Conservation (phyloP, 352 stramenopile species). For the Globisporangium acanthophoron region DNA sequence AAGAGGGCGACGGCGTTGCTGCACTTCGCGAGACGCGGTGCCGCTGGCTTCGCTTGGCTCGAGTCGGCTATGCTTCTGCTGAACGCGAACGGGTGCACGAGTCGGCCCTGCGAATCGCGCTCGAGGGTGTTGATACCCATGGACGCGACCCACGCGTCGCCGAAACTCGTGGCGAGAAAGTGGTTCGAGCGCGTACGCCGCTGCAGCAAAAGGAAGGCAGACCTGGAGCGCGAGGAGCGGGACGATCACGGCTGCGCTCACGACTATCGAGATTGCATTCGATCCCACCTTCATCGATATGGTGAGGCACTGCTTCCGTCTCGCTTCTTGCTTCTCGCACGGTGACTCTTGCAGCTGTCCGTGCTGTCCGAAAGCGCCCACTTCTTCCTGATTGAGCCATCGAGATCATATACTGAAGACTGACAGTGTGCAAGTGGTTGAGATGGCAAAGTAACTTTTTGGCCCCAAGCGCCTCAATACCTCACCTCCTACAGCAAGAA, state of each 20-base stretch:
- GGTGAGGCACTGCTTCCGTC: background rate
- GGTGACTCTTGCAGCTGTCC: too few species aligned
- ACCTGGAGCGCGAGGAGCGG: too few species aligned
- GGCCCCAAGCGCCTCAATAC: too few species aligned
- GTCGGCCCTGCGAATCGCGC: constrained; percentile 21
- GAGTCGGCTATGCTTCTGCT: background rate
- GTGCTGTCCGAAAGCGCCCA: too few species aligned
- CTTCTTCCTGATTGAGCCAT: too few species aligned
- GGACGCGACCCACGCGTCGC: constrained; percentile 22
- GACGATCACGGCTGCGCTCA: too few species aligned
- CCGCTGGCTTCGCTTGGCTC: background rate
- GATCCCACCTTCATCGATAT: constrained; percentile 2
- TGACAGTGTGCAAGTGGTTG: too few species aligned
- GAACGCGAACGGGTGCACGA: constrained; percentile 14
- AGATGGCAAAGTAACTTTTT: too few species aligned
- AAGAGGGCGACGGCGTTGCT: background rate
- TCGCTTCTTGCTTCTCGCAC: too few species aligned
- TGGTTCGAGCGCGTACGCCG: constrained; percentile 21
- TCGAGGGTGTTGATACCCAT: constrained; percentile 18
- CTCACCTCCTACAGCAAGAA: too few species aligned
- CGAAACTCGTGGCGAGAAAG: constrained; percentile 44
- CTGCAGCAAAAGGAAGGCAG: too few species aligned
- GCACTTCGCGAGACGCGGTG: background rate
- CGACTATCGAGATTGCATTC: background rate
- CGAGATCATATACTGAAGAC: too few species aligned